Percentiles rank a stretch among this genome's conserved stretches.
phyloP scores from a whole-genome alignment of 495 filamentous ascomycete species.

The Neurospora tetrasperma region DNA sequence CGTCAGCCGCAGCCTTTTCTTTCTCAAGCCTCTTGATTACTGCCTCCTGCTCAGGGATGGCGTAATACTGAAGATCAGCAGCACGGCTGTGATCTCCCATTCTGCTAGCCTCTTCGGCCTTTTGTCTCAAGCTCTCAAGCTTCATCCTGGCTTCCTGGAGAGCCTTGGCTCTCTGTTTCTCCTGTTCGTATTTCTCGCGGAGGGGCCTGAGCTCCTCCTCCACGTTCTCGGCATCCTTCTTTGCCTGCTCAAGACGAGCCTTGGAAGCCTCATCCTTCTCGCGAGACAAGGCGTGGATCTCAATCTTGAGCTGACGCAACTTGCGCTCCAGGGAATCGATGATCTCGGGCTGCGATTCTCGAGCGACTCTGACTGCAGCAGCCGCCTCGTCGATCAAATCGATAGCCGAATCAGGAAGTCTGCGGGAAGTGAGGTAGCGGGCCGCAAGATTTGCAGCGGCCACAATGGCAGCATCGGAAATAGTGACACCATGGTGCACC shows the following conservation, averaged over 20 bases:
- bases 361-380: conserved; percentile 83
- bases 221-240: conserved; percentile 83
- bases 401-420: conserved; percentile 91
- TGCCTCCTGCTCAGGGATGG: conserved; percentile 81
- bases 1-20: conserved; percentile 69
- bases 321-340: conserved; percentile 87
- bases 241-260: conserved; percentile 66
- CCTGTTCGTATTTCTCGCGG: conserved; percentile 88
- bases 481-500: conserved; percentile 94
- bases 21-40: conserved; percentile 70
- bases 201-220: conserved; percentile 84
- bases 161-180: conserved; percentile 75
- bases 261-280: conserved; percentile 93
- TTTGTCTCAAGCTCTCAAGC: conserved; percentile 75
- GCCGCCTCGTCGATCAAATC: conserved; percentile 95
- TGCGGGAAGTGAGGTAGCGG: conserved; percentile 79
- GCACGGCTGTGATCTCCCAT: conserved; percentile 69
- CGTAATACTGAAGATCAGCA: conserved; percentile 92
- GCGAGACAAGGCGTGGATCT: conserved; percentile 86
- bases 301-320: conserved; percentile 82
- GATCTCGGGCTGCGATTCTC: conserved; percentile 90
- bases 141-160: conserved; percentile 97
- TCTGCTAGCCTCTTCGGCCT: conserved; percentile 85
- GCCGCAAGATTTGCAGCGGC: conserved; percentile 80
- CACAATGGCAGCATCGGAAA: conserved; percentile 86